Percentiles rank a stretch among this genome's conserved stretches.
phyloP scores from a whole-genome alignment of 1,139 yeast genomes.

The Zygotorulaspora mrakii region DNA sequence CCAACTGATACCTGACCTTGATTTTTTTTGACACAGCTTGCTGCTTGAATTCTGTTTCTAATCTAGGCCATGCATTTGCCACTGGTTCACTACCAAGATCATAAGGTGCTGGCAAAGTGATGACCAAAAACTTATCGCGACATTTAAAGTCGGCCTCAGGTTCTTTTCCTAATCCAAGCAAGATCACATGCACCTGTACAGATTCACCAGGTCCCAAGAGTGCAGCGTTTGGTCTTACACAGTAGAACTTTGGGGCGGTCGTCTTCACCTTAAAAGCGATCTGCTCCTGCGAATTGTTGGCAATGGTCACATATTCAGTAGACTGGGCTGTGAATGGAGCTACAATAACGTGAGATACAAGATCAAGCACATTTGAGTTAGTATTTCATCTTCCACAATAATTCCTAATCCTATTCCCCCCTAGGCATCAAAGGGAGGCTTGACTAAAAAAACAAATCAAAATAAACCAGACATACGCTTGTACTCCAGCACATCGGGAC shows the following conservation, averaged over 20 bases:
- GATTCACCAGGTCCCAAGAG: conserved; percentile 70
- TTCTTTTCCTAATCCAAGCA: conserved; percentile 77
- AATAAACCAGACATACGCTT: conserved; percentile 55
- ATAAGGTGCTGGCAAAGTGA: conserved; percentile 70
- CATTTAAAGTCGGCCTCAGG: conserved; percentile 72
- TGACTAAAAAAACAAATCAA: background rate
- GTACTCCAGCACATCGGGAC: conserved; percentile 51
- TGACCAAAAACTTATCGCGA: conserved; percentile 88
- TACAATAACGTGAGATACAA: conserved; percentile 13
- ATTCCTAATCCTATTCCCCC: conserved; percentile 3
- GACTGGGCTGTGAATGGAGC: conserved; percentile 69
- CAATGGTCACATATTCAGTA: conserved; percentile 64
- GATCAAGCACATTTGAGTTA: conserved; percentile 3
- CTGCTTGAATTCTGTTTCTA: conserved; percentile 60
- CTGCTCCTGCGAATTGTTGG: conserved; percentile 56
- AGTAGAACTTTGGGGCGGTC: conserved; percentile 93
- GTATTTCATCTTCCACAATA: conserved; percentile 1
- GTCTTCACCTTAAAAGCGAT: conserved; percentile 96
- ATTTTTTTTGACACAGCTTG: conserved; percentile 69
- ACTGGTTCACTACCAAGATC: conserved; percentile 54
- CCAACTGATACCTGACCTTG: conserved; percentile 59
- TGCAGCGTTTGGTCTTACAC: conserved; percentile 94
- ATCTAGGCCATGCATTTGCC: conserved; percentile 66
- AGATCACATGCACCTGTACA: conserved; percentile 72
- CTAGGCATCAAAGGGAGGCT: conserved; percentile 4